A percentile compares a stretch with the other conserved stretches of the same genome.
Conservation (phyloP, 441 rosid genomes). For the Adansonia gregorii region DNA sequence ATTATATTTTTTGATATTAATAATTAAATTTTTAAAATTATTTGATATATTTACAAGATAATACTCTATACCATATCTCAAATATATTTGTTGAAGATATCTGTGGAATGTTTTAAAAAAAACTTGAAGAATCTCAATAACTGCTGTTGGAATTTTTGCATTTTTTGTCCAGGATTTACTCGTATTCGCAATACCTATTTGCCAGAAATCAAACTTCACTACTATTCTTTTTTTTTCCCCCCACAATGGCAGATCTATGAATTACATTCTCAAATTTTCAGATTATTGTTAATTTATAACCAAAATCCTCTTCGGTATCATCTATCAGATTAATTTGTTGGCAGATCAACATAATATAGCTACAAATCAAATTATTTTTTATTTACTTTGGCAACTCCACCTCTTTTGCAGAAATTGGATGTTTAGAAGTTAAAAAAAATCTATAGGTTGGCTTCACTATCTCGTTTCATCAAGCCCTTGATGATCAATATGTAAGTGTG, state of each 20-base stretch:
- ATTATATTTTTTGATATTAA: background rate
- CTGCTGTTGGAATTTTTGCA: background rate
- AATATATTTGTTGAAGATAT: background rate
- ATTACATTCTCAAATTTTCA: background rate
- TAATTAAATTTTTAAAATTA: too few species aligned
- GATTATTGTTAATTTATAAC: background rate
- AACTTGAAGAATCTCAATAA: background rate
- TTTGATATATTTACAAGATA: too few species aligned
- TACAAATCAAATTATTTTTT: background rate
- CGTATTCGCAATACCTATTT: background rate
- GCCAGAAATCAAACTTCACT: background rate
- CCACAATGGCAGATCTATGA: background rate
- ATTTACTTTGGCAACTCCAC: background rate
- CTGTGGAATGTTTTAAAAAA: background rate
- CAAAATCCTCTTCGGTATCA: background rate
- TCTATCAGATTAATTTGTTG: background rate
- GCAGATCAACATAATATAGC: too few species aligned
- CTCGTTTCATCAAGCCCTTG: background rate
- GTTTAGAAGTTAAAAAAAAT: background rate
- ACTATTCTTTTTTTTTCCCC: background rate
- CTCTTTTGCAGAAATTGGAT: background rate
- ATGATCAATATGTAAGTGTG: conserved; percentile 21
- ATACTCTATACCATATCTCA: background rate
- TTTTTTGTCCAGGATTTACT: background rate
- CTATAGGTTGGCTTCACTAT: background rate